These are phyloP conservation scores for Azolla pinnata DNA, from an alignment of 75 land plant species.

Conservation along the genomic window DNA sequence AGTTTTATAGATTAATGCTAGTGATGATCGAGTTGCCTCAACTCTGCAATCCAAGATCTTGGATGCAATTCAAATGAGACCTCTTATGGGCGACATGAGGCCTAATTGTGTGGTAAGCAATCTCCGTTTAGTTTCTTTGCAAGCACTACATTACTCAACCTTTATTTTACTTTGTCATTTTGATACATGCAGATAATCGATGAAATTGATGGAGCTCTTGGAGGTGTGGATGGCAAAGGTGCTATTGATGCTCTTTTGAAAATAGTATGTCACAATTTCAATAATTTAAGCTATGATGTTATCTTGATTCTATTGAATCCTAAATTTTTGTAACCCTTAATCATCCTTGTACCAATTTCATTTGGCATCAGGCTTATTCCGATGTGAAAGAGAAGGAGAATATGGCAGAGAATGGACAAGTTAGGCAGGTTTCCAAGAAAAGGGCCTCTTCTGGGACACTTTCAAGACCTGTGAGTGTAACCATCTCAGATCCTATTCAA, in stretches of 20 bases:
- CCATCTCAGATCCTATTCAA: constrained; percentile 14
- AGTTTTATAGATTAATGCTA: constrained; percentile 78
- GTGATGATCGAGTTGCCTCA: constrained; percentile 92
- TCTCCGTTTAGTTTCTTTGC: background rate
- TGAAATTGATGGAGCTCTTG: constrained; percentile 98
- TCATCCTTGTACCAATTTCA: background rate
- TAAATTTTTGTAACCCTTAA: background rate
- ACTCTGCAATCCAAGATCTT: constrained; percentile 75
- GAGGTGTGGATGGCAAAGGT: constrained; percentile 76
- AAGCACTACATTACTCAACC: background rate
- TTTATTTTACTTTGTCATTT: background rate
- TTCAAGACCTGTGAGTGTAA: constrained; percentile 76
- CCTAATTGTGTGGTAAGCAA: constrained; percentile 88
- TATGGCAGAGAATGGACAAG: constrained; percentile 19
- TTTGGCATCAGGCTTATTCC: constrained; percentile 40
- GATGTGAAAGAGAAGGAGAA: constrained; percentile 49
- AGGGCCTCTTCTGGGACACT: constrained; percentile 29
- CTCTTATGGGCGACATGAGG: constrained; percentile 69
- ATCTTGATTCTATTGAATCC: no score
- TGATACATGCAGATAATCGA: constrained; percentile 84
- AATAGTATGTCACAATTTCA: constrained; percentile 38
- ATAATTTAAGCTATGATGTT: background rate
- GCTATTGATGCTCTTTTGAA: constrained; percentile 82
- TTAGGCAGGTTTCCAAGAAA: constrained; percentile 32
- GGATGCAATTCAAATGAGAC: constrained; percentile 96